Percentiles rank a stretch among this genome's conserved stretches.
Conservation (phyloP, 176 grass and related monocot species). For the Phragmites australis region DNA sequence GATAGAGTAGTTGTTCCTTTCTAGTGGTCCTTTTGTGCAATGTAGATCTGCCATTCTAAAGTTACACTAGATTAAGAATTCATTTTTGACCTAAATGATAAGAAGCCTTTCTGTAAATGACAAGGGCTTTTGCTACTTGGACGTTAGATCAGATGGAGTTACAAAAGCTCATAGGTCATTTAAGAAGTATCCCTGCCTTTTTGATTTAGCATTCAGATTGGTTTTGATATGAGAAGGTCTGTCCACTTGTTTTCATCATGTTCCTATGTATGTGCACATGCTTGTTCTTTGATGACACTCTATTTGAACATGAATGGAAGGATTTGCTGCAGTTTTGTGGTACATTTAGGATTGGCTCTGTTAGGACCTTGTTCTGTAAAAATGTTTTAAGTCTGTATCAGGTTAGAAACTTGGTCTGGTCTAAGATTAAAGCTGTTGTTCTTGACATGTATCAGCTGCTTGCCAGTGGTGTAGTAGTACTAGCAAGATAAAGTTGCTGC, state of each 20-base stretch:
- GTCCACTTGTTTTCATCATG: background rate
- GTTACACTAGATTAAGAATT: background rate
- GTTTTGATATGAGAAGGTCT: background rate
- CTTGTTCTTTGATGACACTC: background rate
- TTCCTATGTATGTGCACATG: background rate
- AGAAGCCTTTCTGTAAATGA: conserved; percentile 12
- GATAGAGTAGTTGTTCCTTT: conserved; percentile 1
- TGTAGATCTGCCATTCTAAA: conserved; percentile 21
- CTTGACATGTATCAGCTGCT: background rate
- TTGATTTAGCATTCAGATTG: background rate
- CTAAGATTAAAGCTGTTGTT: background rate
- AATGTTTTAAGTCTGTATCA: background rate
- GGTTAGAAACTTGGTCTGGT: conserved; percentile 14
- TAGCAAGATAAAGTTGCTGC: conserved; percentile 5
- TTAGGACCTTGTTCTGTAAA: background rate
- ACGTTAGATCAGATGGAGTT: conserved; percentile 19
- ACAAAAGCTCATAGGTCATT: background rate
- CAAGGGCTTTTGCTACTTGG: background rate
- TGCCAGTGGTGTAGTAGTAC: background rate
- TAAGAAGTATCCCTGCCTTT: background rate
- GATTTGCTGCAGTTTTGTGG: background rate
- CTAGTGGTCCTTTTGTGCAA: conserved; percentile 3
- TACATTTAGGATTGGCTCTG: background rate
- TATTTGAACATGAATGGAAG: conserved; percentile 23
- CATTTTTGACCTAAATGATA: background rate